Base-by-base conservation (phyloP, 169 alveolate species). In the Plasmodium gaboni region DNA sequence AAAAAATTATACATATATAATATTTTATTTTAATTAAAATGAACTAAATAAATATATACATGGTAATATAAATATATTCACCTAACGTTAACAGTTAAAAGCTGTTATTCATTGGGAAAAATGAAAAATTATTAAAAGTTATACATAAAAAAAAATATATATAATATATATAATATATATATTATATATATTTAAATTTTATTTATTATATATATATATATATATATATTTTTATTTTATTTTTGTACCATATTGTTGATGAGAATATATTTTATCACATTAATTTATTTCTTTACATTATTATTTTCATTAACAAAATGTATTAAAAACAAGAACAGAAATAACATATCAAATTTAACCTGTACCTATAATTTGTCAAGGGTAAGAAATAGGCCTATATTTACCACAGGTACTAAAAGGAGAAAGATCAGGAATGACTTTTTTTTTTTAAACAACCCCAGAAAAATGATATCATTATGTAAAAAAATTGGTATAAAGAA, bases 241-340 rank as follows among this genome's bases (percentile, higher is more conserved):
- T 42, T 12, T 46, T 67, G 63, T 74, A 73, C 59, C 60, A 74
- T 12, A 24, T 26, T 50, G 19, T 74, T 74, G 50, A 78, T 78
- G 89, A 65, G 78, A 78, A 50, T 65, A 22, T 22, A 10, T 65
- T 63, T 38, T 24, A 28, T 60, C 59, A 17, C 6, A 13, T 55
- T 63, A 3, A 15, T 59, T n/a, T 59, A 64, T 65, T 65, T 42
- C 38, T 15, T 28, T 59, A 13, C 76, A 64, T 48, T 78, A 13
- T 32, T 59, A 46, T 19, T 53, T 50, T 57, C 64, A 69, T 72
- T 78, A 15, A 76, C 67, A 48, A 78, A 57, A 69, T 67, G 89
- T 51, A 65, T 78, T 48, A 67, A 78, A 48, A 78, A 57, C 57
- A 51, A 44, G 8, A 50, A 24, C 8, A 42, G 68, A 78, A 28